These are phyloP conservation scores for Kwoniella shandongensis DNA, from an alignment of 768 basidiomycete species.

Conservation along the genomic window DNA sequence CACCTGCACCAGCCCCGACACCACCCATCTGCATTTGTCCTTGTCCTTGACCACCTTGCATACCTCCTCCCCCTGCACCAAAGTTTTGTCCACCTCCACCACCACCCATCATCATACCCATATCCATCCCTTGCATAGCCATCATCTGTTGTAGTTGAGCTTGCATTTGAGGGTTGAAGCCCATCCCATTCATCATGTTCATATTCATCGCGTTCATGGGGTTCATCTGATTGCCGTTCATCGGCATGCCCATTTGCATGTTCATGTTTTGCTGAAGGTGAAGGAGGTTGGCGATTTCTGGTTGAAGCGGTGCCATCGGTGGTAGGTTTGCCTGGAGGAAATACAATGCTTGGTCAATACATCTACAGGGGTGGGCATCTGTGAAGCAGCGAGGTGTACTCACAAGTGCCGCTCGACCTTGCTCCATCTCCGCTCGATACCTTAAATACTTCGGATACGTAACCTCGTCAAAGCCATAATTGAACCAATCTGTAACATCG, in stretches of 20 bases:
- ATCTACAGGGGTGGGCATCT: not conserved
- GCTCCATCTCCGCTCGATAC: constrained; percentile 51
- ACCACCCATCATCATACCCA: constrained; percentile 56
- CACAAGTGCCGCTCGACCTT: constrained; percentile 43
- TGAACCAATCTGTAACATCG: constrained; percentile 96
- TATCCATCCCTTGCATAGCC: constrained; percentile 68
- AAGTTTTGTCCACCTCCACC: constrained; percentile 18
- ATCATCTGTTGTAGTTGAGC: constrained; percentile 55
- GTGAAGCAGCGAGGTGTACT: constrained; percentile 18
- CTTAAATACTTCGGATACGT: constrained; percentile 81
- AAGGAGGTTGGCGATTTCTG: constrained; percentile 17
- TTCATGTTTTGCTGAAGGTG: constrained; percentile 19
- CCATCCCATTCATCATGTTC: constrained; percentile 71
- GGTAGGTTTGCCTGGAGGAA: constrained; percentile 11
- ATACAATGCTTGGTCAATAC: not conserved
- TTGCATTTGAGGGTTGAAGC: constrained; percentile 68
- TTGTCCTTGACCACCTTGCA: constrained; percentile 39
- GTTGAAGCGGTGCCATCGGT: constrained; percentile 16
- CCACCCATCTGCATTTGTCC: constrained; percentile 13
- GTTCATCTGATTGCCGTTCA: constrained; percentile 12
- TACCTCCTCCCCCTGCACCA: no score
- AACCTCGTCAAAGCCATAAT: constrained; percentile 97
- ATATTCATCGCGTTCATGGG: constrained; percentile 28
- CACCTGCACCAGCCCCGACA: not conserved
- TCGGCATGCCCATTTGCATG: constrained; percentile 10